These are phyloP conservation scores for Fagopyrum esculentum DNA, from an alignment of 148 eudicot species.

Conservation along the genomic window DNA sequence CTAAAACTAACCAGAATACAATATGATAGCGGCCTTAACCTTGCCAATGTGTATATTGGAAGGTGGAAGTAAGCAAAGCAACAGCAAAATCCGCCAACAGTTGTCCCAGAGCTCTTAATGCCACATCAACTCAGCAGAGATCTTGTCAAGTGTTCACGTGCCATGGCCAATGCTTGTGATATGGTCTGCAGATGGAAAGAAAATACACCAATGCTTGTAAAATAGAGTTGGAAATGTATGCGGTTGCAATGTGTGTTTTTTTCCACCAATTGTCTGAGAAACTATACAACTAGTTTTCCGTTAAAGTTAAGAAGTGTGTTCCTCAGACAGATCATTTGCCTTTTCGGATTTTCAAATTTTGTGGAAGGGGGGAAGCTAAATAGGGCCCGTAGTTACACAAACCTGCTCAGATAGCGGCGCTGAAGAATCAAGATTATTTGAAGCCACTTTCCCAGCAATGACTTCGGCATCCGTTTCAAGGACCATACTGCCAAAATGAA, in stretches of 20 bases:
- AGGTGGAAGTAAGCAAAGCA: slow-evolving; percentile 7
- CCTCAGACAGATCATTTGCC: background rate
- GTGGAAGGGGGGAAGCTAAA: background rate
- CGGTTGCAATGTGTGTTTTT: background rate
- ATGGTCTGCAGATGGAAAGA: slow-evolving; percentile 22
- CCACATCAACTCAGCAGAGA: slow-evolving; percentile 37
- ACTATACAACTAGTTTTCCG: background rate
- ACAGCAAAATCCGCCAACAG: background rate
- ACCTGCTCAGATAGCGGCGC: slow-evolving; percentile 97
- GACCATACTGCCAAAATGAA: slow-evolving; percentile 52
- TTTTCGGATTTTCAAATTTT: background rate
- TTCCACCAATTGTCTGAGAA: background rate
- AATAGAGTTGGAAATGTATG: background rate
- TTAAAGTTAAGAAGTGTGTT: background rate
- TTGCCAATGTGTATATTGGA: background rate
- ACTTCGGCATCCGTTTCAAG: slow-evolving; percentile 90
- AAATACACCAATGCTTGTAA: background rate
- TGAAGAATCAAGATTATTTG: slow-evolving; percentile 64
- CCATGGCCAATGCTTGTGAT: slow-evolving; percentile 49
- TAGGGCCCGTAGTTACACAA: background rate
- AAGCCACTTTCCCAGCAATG: slow-evolving; percentile 86
- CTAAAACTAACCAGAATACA: slow-evolving; percentile 8
- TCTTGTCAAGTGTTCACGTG: slow-evolving; percentile 48
- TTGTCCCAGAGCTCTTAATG: background rate
- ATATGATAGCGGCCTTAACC: background rate